Evolutionary conservation across 2,329 filamentous ascomycete species (phyloP).

Genomic region (Aspergillus clavatus): DNA sequence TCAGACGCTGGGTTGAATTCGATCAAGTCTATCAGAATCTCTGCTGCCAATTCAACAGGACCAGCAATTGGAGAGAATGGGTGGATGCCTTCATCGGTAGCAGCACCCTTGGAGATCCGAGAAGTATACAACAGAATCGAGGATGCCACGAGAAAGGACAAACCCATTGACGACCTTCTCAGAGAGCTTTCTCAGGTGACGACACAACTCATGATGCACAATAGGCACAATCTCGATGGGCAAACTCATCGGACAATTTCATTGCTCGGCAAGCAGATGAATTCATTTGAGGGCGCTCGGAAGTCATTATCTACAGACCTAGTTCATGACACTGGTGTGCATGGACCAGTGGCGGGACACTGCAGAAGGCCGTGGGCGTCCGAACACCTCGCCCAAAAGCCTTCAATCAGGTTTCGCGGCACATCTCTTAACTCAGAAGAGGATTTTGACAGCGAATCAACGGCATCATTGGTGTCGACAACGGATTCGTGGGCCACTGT

Average conservation of each 20-base stretch:
- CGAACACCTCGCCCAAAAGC: conserved; percentile 6
- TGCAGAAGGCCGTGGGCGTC: conserved; percentile 16
- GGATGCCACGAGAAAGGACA: conserved; percentile 24
- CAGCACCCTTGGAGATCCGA: conserved; percentile 19
- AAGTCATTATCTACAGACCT: neutral
- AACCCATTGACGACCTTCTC: conserved; percentile 25
- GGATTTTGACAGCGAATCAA: conserved; percentile 11
- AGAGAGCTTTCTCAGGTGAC: conserved; percentile 23
- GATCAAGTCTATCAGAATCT: neutral
- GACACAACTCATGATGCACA: conserved; percentile 7
- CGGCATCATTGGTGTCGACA: conserved; percentile 17
- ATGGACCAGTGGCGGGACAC: neutral
- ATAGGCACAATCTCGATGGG: neutral
- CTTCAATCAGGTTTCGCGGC: neutral
- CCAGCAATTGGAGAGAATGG: neutral
- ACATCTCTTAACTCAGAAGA: conserved; percentile 4
- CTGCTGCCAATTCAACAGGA: neutral
- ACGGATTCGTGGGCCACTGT: conserved; percentile 22
- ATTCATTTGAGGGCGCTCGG: neutral
- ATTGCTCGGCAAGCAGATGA: neutral
- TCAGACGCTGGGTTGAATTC: neutral
- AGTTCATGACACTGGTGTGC: neutral
- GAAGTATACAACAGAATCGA: conserved; percentile 29
- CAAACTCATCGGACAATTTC: neutral
- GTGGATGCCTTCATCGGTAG: conserved; percentile 8